Evolutionary conservation across 768 basidiomycete species (phyloP), one percentile per base, ranked within the genome.

Genomic region (Tylopilus rubrobrunneus): DNA sequence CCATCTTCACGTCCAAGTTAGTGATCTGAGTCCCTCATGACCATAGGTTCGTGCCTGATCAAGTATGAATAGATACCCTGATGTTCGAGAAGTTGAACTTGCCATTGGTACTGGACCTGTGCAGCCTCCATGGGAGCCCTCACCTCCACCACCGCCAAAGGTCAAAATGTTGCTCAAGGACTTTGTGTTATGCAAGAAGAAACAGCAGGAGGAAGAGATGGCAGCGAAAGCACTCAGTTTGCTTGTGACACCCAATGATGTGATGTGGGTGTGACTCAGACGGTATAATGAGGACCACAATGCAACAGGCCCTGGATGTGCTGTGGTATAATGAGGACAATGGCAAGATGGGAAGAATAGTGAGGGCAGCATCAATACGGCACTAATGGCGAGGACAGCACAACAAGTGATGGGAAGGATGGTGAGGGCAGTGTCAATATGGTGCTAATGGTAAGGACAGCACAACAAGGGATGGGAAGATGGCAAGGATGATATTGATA

Each of bases 161-260:
- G 82, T 82, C 57, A 76, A 76, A 55, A 60, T 83, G 67, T 80
- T 82, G 0, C 63, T 85, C 45, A 79, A 78, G 58, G 83, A 85
- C 56, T 85, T 83, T 58, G 79, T 76, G 29, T 51, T 78, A 29
- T 67, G 83, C 52, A 82, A 77, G 74, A 78, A 77, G 73, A 78
- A 76, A 65, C 73, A 76, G 59, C 71, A 74, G 50, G 78, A 81
- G 57, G 77, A 79, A 58, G 73, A 75, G 52, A 65, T 65, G 62
- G 70, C 63, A 1, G 68, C 67, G 5, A 68, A 71, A 52, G 58
- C 62, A 27, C 27, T 51, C 2, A 25, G 45, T n/a, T 68, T 70
- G 4, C 66, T 73, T 21, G 43, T 5, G 29, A 58, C 56, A 9
- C 51, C 58, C 1, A 59, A 63, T 0, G 48, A 46, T 68, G 67